These are phyloP conservation scores for Lactarius akahatsu DNA, from an alignment of 768 basidiomycete genomes.

Conservation along the genomic window DNA sequence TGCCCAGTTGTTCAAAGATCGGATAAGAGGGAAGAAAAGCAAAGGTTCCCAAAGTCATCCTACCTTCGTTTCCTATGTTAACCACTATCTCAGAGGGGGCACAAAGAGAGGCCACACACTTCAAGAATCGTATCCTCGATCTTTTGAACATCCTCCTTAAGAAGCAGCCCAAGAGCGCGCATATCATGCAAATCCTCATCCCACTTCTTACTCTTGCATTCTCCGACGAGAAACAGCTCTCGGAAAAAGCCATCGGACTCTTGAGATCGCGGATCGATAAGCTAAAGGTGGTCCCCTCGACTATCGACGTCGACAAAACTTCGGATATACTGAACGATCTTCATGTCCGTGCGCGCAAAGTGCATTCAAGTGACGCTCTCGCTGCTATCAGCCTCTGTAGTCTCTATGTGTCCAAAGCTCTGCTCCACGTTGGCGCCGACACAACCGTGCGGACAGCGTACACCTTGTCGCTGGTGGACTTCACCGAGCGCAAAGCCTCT, in stretches of 20 bases:
- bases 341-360: conserved; percentile 69
- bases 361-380: conserved; percentile 61
- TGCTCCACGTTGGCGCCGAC: conserved; percentile 41
- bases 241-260: conserved; percentile 82
- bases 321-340: conserved; percentile 56
- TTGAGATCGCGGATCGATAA: conserved; percentile 73
- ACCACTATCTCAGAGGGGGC: conserved; percentile 49
- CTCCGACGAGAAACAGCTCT: conserved; percentile 82
- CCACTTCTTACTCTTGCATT: conserved; percentile 78
- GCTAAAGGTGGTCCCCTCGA: conserved; percentile 60
- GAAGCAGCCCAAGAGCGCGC: conserved; percentile 71
- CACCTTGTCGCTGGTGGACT: conserved; percentile 66
- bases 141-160: conserved; percentile 85
- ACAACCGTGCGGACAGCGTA: conserved; percentile 55
- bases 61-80: not conserved
- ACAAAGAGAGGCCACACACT: conserved; percentile 89
- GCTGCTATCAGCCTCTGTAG: conserved; percentile 65
- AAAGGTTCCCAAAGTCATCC: conserved; percentile 52
- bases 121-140: conserved; percentile 95
- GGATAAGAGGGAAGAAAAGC: conserved; percentile 52
- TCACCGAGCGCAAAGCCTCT: conserved; percentile 78
- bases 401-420: conserved; percentile 62
- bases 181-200: conserved; percentile 62
- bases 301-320: conserved; percentile 45
- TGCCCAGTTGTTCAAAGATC: conserved; percentile 79